A percentile compares a stretch with the other conserved stretches of the same genome.
These are phyloP conservation scores for Aspergillus pseudoglaucus DNA, from an alignment of 2,329 filamentous ascomycete genomes.

Conservation along the genomic window DNA sequence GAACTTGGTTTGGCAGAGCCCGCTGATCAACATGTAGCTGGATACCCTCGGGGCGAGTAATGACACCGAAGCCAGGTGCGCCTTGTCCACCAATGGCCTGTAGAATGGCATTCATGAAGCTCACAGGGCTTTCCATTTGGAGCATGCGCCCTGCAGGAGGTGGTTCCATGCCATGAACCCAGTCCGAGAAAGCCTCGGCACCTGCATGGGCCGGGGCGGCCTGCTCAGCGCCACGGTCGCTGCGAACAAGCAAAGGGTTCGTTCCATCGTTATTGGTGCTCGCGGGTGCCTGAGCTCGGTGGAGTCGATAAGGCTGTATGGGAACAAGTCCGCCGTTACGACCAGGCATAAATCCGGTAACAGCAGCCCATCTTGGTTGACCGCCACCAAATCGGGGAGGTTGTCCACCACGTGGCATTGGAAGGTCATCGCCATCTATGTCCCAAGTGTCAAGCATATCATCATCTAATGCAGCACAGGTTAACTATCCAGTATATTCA, in stretches of 20 bases:
- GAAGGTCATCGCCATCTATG: slow-evolving; percentile 50
- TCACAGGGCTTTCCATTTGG: slow-evolving; percentile 46
- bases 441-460: slow-evolving; percentile 42
- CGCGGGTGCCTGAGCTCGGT: slow-evolving; percentile 41
- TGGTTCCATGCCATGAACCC: slow-evolving; percentile 47
- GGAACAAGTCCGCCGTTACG: slow-evolving; percentile 34
- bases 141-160: slow-evolving; percentile 39
- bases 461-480: slow-evolving; percentile 24
- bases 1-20: slow-evolving; percentile 48
- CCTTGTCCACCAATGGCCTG: slow-evolving; percentile 46
- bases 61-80: slow-evolving; percentile 36
- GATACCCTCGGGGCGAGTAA: slow-evolving; percentile 45
- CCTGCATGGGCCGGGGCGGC: slow-evolving; percentile 26
- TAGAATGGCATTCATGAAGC: slow-evolving; percentile 53
- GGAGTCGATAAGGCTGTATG: slow-evolving; percentile 39
- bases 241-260: slow-evolving; percentile 77
- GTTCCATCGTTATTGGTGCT: slow-evolving; percentile 68
- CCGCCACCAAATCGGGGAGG: slow-evolving; percentile 51
- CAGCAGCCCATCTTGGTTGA: slow-evolving; percentile 59
- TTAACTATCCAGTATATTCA: slow-evolving; percentile 19
- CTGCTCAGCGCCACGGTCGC: slow-evolving; percentile 28
- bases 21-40: slow-evolving; percentile 50
- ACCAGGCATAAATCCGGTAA: slow-evolving; percentile 52
- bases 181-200: slow-evolving; percentile 44
- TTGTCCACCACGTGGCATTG: slow-evolving; percentile 36